Percentiles rank a stretch among this genome's conserved stretches.
phyloP scores from a whole-genome alignment of 2,329 filamentous ascomycete genomes.

The Fusarium anthophilum region DNA sequence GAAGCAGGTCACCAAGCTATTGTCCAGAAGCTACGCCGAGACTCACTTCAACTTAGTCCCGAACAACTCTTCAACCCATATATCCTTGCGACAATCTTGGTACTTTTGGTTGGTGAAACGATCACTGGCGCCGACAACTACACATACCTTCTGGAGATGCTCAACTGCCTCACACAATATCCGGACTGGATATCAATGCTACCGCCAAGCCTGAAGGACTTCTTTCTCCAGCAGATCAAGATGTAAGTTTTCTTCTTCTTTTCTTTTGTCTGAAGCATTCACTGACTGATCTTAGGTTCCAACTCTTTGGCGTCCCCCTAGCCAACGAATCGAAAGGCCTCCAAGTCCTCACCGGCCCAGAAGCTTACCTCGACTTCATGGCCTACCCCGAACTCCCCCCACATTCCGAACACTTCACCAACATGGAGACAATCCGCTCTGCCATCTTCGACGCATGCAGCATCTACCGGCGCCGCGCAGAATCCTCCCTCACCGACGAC shows the following conservation, averaged over 20 bases:
- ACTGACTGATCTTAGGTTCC: slow-evolving; percentile 36
- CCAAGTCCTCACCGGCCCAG: slow-evolving; percentile 27
- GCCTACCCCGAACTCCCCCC: slow-evolving; percentile 32
- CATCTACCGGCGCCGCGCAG: slow-evolving; percentile 41
- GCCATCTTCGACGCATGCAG: slow-evolving; percentile 41
- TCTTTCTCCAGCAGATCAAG: slow-evolving; percentile 46
- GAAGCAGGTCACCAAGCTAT: slow-evolving; percentile 49
- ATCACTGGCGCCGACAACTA: slow-evolving; percentile 53
- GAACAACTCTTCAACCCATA: slow-evolving; percentile 49
- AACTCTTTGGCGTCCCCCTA: slow-evolving; percentile 44
- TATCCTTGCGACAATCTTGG: slow-evolving; percentile 50
- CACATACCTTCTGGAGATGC: slow-evolving; percentile 48
- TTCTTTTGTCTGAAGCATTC: too few relatives aligned
- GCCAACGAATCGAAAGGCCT: slow-evolving; percentile 43
- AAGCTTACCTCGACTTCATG: slow-evolving; percentile 44
- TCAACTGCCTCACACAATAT: slow-evolving; percentile 44
- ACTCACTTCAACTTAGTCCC: slow-evolving; percentile 42
- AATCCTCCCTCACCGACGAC: slow-evolving; percentile 23
- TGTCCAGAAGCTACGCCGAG: slow-evolving; percentile 47
- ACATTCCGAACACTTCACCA: slow-evolving; percentile 30
- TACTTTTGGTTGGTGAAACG: slow-evolving; percentile 53
- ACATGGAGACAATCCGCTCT: slow-evolving; percentile 33
- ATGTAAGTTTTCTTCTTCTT: slow-evolving; percentile 31
- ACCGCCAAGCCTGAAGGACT: slow-evolving; percentile 27
- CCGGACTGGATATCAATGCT: slow-evolving; percentile 33